These are phyloP conservation scores for Ascochyta pisi DNA, from an alignment of 2,329 filamentous ascomycete genomes.

Conservation along the genomic window DNA sequence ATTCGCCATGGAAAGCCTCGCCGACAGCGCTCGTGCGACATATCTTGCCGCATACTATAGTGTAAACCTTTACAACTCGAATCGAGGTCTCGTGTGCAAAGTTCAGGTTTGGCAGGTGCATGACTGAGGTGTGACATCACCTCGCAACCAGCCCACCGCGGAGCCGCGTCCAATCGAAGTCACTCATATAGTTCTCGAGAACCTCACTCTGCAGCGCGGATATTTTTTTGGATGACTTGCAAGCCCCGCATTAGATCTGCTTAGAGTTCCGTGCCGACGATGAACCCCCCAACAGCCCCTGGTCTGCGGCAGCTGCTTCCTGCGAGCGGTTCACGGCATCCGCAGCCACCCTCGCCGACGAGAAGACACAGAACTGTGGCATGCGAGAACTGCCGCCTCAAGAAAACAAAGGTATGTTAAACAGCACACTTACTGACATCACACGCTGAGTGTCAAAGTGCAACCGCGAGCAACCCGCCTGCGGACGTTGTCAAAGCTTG, in stretches of 20 bases:
- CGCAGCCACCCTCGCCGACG: neutral
- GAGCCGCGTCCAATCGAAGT: neutral
- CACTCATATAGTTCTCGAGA: neutral
- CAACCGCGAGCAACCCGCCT: neutral
- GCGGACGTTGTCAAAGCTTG: neutral
- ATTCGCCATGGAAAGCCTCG: too few relatives aligned
- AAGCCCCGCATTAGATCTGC: neutral
- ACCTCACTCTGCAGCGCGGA: neutral
- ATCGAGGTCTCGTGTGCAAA: too few relatives aligned
- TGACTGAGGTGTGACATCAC: neutral
- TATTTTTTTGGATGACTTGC: neutral
- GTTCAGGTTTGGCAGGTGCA: neutral
- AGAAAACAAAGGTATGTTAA: neutral
- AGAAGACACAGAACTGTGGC: neutral
- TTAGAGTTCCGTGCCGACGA: neutral
- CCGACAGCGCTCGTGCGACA: too few relatives aligned
- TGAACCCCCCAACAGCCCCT: neutral
- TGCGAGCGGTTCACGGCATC: neutral
- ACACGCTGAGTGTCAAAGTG: neutral
- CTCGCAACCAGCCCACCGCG: neutral
- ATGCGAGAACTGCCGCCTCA: neutral
- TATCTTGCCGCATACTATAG: too few relatives aligned
- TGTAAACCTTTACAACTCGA: too few relatives aligned
- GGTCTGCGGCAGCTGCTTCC: neutral
- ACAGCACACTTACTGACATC: neutral